Conservation (phyloP, 2,329 filamentous ascomycete genomes). For the Aspergillus alliaceus region DNA sequence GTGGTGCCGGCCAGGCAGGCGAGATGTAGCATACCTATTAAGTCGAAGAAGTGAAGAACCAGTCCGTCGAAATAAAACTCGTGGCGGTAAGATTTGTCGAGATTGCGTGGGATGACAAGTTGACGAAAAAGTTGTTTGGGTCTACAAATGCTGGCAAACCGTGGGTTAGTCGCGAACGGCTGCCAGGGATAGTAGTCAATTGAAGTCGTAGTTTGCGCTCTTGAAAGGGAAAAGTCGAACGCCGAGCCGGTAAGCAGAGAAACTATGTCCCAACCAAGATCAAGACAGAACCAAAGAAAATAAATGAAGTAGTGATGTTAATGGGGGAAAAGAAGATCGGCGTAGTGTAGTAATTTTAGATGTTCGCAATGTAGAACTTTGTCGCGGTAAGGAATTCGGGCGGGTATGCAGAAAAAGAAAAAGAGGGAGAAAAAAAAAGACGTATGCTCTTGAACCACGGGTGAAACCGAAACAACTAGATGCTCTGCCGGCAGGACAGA, state of each 20-base stretch:
- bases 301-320: neutral
- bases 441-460: conserved; percentile 12
- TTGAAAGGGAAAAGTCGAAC: conserved; percentile 20
- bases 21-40: conserved; percentile 23
- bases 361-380: neutral
- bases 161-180: conserved; percentile 23
- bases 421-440: neutral
- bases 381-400: conserved; percentile 1
- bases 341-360: neutral
- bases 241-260: conserved; percentile 20
- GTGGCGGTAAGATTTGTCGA: neutral
- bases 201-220: conserved; percentile 14
- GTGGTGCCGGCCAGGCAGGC: neutral
- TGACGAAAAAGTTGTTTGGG: conserved; percentile 7
- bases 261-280: conserved; percentile 3
- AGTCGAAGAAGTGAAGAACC: neutral
- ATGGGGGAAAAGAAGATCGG: neutral
- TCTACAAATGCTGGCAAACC: conserved; percentile 5
- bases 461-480: neutral
- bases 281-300: neutral
- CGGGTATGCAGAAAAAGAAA: neutral
- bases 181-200: conserved; percentile 32
- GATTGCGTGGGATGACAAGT: neutral
- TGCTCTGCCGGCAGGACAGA: neutral
- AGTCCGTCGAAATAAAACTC: neutral